Conservation (phyloP, 2,329 filamentous ascomycete species). For the Metarhizium album region DNA sequence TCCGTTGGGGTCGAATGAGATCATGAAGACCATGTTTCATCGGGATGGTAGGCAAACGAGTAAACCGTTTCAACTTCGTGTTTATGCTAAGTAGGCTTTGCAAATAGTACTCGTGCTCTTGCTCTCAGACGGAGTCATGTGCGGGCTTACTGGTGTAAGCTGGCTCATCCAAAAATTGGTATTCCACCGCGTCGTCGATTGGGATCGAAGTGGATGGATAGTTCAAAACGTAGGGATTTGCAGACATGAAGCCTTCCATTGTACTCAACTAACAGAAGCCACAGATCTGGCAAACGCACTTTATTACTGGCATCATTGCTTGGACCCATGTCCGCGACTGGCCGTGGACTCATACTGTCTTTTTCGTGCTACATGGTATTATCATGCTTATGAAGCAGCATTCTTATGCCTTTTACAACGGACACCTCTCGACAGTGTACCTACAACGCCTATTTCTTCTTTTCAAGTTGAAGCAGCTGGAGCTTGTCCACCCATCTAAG, state of each 20-base stretch:
- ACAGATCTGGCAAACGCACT: conserved; percentile 57
- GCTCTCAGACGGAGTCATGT: conserved; percentile 60
- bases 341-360: conserved; percentile 77
- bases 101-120: conserved; percentile 42
- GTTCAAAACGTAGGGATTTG: conserved; percentile 48
- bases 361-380: conserved; percentile 63
- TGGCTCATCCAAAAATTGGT: conserved; percentile 55
- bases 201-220: conserved; percentile 61
- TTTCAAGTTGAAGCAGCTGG: conserved; percentile 44
- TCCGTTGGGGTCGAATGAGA: conserved; percentile 59
- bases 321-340: conserved; percentile 62
- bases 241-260: not conserved
- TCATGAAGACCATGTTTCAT: conserved; percentile 55
- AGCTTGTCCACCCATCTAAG: conserved; percentile 36
- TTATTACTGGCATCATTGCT: conserved; percentile 49
- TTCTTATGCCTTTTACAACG: conserved; percentile 70
- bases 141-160: conserved; percentile 51
- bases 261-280: not conserved
- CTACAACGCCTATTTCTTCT: conserved; percentile 35
- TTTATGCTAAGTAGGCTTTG: not conserved
- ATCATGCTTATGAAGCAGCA: conserved; percentile 80
- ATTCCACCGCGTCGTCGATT: conserved; percentile 47
- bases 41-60: conserved; percentile 30
- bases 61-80: not conserved
- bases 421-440: conserved; percentile 54